Base-by-base conservation (phyloP, 352 stramenopile species). In the Plasmopara muralis region DNA sequence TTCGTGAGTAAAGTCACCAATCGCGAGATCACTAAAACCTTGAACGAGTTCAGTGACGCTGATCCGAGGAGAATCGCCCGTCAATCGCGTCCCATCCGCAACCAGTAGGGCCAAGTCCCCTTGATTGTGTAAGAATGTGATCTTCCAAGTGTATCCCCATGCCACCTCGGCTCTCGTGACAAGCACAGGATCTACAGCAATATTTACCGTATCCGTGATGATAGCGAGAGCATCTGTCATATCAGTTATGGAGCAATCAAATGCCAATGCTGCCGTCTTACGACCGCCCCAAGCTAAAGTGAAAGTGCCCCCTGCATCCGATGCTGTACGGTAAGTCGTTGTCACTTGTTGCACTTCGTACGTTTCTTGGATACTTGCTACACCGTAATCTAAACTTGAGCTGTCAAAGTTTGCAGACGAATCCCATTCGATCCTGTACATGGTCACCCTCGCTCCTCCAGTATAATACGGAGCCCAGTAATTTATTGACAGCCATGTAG, bases 381-480 rank as follows among this genome's bases (percentile, higher is more conserved):
- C 78, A 0, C 77, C 84, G 47, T 97, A 98, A 47, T 89, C 72
- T 8, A 57, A 57, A 45, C 85, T 94, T 0, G 69, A 75, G 40
- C 83, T 85, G 38, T 92, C 77, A 54, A 98, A 97, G 5, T 59
- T 74, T 7, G 72, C 57, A 0, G 79, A 87, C 0, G 82, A 90
- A 53, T 97, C 91, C 68, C 90, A 96, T 66, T 98, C 89, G 16
- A 98, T 72, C 40, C 82, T 73, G 50, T 97, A 97, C 68, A 95
- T 93, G 4, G 81, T 95, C 43, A 98, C 80, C 8, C 66, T 55
- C 0, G 86, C 74, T 3, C 93, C 95, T 25, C 95, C 95, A 28
- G 94, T 79, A 65, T 96, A 95, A 15, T 74, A 66, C 1, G 90
- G 89, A 5, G 83, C 61, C 2, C 74, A 76, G 45, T 95, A 97